Conservation (phyloP, 139 green algal species). For the Ettlia oleoabundans region DNA sequence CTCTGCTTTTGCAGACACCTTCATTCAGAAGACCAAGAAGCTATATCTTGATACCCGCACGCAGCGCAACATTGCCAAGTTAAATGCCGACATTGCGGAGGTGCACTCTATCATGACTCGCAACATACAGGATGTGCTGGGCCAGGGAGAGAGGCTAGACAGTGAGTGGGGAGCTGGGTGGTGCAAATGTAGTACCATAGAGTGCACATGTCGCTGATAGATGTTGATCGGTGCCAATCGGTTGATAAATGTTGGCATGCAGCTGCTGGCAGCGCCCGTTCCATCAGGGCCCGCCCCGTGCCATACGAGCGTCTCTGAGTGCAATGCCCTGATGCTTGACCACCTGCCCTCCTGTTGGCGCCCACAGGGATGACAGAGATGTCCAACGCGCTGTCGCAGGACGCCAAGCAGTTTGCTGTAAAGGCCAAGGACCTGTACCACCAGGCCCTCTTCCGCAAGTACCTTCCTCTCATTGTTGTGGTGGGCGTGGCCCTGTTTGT, state of each 20-base stretch:
- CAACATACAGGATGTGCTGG: slow-evolving; percentile 99
- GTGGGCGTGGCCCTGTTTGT: slow-evolving; percentile 75
- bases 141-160: slow-evolving; percentile 94
- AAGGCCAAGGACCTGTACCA: slow-evolving; percentile 89
- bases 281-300: too few species aligned
- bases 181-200: too few species aligned
- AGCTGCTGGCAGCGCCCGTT: too few species aligned
- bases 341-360: neutral
- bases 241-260: too few species aligned
- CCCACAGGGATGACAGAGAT: slow-evolving; percentile 84
- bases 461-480: slow-evolving; percentile 86
- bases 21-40: slow-evolving; percentile 99
- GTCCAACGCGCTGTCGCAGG: slow-evolving; percentile 78
- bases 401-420: slow-evolving; percentile 87
- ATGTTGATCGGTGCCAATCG: too few species aligned
- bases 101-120: slow-evolving; percentile 98
- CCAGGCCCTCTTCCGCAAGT: slow-evolving; percentile 93
- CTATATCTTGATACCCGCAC: slow-evolving; percentile 97
- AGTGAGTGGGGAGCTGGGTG: slow-evolving; percentile 65
- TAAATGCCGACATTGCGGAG: slow-evolving; percentile 88
- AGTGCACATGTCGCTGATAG: too few species aligned
- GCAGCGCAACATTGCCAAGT: slow-evolving; percentile 95
- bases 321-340: neutral
- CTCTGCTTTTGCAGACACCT: slow-evolving; percentile 88
- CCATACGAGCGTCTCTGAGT: too few species aligned